Base-by-base conservation (phyloP, 495 filamentous ascomycete genomes). In the Cairneyella variabilis region DNA sequence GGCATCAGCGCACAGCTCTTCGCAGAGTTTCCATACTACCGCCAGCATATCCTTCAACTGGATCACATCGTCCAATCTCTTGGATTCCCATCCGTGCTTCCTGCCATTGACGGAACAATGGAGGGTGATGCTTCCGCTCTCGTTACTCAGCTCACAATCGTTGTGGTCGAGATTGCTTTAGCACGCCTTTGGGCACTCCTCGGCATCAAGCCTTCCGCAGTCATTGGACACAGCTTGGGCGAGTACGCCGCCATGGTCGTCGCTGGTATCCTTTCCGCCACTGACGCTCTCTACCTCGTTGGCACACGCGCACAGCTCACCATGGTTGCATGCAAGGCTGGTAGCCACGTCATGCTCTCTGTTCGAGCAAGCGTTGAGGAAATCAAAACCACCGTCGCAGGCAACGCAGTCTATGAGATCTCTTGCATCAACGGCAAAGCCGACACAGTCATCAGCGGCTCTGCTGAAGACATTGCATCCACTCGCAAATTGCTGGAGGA, bases 201-300 rank as follows among this genome's bases (percentile, higher is more conserved):
- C 78, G 91, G 88, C 30, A 76, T 95, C 52, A 80, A 68, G 20
- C 91, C 91, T 17, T 73, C 78, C 46, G 85, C 83, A 34, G 88
- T 95, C 2, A 73, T 96, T 30, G 91, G 91, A 20, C 91, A 97
- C 71, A 95, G 89, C 65, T 59, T 81, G 11, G 91, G 91, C 52
- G 91, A 96, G 66, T 96, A 92, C 69, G 89, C 91, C 41, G 91
- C 91, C 14, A 73, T 96, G 2, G 78, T 91, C 61, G 83, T 85
- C 28, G 83, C 90, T 16, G 91, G 89, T 46, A 83, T 95, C 12
- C 69, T 96, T 9, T 87, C 85, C 8, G 85, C 81, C 26, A 82
- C 79, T 56, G 90, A 95, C 62, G 84, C 86, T 22, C 83, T 96
- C 59, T 89, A 85, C 60, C 76, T 96, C 7, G 86, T 90, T 45